Conservation (phyloP, 208 protist genomes). For the Tritrichomonas musculus region DNA sequence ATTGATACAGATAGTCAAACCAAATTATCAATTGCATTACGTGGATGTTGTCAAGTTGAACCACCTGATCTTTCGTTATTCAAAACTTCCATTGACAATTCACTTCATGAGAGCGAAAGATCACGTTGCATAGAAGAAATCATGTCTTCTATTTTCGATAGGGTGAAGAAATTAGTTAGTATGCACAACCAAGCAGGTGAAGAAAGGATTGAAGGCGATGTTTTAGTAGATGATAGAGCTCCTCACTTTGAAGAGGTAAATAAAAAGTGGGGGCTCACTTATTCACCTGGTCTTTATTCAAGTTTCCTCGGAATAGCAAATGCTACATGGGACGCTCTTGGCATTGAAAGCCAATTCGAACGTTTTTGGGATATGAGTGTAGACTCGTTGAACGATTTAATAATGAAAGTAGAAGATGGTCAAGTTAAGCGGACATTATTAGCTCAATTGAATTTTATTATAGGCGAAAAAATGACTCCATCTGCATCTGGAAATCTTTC, state of each 20-base stretch:
- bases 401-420: conserved; percentile 9
- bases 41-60: not conserved
- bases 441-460: not conserved
- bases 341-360: not conserved
- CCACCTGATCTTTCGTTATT: not conserved
- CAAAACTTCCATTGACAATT: not conserved
- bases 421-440: not conserved
- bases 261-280: not conserved
- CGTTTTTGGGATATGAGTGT: not conserved
- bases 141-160: not conserved
- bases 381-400: not conserved
- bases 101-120: not conserved
- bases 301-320: not conserved
- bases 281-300: not conserved
- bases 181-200: not conserved
- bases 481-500: not conserved
- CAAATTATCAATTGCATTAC: not conserved
- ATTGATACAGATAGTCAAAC: no score
- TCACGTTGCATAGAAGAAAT: not conserved
- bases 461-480: not conserved
- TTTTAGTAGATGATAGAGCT: not conserved
- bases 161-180: not conserved
- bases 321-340: not conserved
- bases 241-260: not conserved
- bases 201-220: not conserved